Conservation (phyloP, 2,329 filamentous ascomycete species). For the Penicillium sp. region DNA sequence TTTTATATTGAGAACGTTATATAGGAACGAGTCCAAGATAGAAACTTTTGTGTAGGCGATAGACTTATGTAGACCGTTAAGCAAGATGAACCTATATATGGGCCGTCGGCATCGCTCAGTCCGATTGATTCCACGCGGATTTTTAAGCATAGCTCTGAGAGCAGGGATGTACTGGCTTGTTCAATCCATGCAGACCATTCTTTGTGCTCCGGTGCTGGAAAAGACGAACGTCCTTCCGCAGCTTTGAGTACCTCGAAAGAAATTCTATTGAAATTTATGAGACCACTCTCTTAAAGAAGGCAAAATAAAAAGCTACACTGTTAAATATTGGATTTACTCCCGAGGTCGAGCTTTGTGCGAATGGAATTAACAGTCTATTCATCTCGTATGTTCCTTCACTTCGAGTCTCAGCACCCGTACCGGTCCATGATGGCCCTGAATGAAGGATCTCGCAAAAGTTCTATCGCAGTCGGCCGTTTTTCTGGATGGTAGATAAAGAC, state of each 20-base stretch:
- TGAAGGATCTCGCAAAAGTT: slow-evolving; percentile 27
- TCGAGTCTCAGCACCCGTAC: slow-evolving; percentile 24
- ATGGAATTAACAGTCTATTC: neutral
- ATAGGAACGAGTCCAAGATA: neutral
- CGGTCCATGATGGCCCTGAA: slow-evolving; percentile 28
- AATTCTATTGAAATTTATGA: too few species aligned
- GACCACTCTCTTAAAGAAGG: neutral
- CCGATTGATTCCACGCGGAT: too few species aligned
- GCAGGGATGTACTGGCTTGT: too few species aligned
- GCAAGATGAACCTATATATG: too few species aligned
- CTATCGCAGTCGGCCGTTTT: slow-evolving; percentile 24
- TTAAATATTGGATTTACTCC: neutral
- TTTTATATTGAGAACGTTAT: neutral
- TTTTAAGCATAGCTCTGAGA: too few species aligned
- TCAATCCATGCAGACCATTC: too few species aligned
- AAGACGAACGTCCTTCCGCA: too few species aligned
- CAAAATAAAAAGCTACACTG: neutral
- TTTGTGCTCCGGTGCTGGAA: too few species aligned
- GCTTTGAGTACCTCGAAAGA: too few species aligned
- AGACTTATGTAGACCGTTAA: neutral
- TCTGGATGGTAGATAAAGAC: slow-evolving; percentile 24
- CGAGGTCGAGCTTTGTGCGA: neutral
- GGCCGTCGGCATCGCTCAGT: too few species aligned
- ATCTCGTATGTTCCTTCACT: slow-evolving; percentile 1
- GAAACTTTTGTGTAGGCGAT: neutral